Base-by-base conservation (phyloP, 495 filamentous ascomycete genomes). In the Penicillium lividum region DNA sequence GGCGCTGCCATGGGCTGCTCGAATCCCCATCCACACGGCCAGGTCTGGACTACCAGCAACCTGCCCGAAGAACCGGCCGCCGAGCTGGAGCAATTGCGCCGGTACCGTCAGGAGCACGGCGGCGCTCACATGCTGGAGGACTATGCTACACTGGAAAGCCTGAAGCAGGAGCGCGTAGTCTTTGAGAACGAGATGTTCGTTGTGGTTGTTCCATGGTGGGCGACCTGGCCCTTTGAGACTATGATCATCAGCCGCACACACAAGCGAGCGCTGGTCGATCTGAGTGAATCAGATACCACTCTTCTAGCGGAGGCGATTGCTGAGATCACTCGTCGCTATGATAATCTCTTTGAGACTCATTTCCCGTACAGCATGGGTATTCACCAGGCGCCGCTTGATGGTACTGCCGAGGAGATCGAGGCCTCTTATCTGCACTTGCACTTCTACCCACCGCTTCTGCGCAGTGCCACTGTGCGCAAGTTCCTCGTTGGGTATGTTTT, bases 1-100 rank as follows among this genome's bases (percentile, higher is more conserved):
- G 94, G 94, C 47, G 86, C 90, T 0, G 91, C 94, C 5, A 98
- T 98, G 94, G 94, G 94, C 31, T 98, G 94, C 81, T 98, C 94
- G 3, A 98, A 98, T 71, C 95, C 94, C 7, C 94, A 98, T 74
- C 94, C 94, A 0, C 94, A 98, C 73, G 92, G 94, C 50, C 94
- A 98, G 68, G 84, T 96, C 61, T 98, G 94, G 94, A 94, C 91
- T 8, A 96, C 92, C 11, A 93, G 88, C 38, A 84, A 86, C 11
- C 72, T 97, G 51, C 94, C 94, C 5, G 92, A 97, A 68, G 94
- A 98, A 70, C 91, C 90, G 1, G 80, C 80, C 2, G 78, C 86
- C 18, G 94, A 98, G 70, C 75, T 96, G 45, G 76, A 77, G 49
- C 85, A 96, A 64, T 74, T 97, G 78, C 68, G 81, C 62, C 87